phyloP scores from a whole-genome alignment of 345 rosid species.

The Crucihimalaya himalaica region DNA sequence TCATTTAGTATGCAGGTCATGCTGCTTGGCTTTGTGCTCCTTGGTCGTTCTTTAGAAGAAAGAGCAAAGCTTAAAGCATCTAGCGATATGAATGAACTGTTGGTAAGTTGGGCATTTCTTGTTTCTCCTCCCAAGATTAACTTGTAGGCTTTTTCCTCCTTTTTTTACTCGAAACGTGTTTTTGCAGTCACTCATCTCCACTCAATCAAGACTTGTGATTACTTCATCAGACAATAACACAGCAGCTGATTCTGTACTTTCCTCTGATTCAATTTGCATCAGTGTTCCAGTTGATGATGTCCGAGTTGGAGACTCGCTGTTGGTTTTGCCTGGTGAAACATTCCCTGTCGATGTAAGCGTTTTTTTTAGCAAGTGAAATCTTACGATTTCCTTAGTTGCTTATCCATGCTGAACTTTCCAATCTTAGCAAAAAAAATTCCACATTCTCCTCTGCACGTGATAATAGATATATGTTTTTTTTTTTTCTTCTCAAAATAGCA shows the following conservation, averaged over 20 bases:
- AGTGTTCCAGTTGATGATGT: constrained; percentile 86
- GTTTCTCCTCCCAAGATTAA: not conserved
- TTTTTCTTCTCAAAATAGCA: not conserved
- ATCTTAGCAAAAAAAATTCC: not conserved
- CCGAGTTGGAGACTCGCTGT: constrained; percentile 79
- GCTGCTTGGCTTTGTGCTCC: constrained; percentile 97
- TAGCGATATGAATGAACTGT: constrained; percentile 92
- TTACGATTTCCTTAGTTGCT: constrained; percentile 16
- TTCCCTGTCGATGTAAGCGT: constrained; percentile 90
- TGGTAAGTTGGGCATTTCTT: constrained; percentile 50
- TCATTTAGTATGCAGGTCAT: constrained; percentile 91
- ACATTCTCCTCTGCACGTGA: constrained; percentile 13
- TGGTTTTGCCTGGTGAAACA: constrained; percentile 94
- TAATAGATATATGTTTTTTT: not conserved
- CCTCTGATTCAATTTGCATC: constrained; percentile 78
- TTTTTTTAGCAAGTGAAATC: constrained; percentile 18
- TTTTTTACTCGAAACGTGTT: constrained; percentile 22
- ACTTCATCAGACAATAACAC: constrained; percentile 67
- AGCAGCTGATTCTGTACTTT: constrained; percentile 61
- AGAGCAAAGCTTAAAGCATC: constrained; percentile 84
- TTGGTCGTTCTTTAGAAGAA: constrained; percentile 95
- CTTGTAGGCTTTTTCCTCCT: not conserved
- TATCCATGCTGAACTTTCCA: constrained; percentile 15
- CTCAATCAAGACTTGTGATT: constrained; percentile 83
- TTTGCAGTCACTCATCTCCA: constrained; percentile 87